A percentile compares a stretch with the other conserved stretches of the same genome.
These are phyloP conservation scores for Hypericum androsaemum DNA, from an alignment of 345 rosid species.

Conservation along the genomic window DNA sequence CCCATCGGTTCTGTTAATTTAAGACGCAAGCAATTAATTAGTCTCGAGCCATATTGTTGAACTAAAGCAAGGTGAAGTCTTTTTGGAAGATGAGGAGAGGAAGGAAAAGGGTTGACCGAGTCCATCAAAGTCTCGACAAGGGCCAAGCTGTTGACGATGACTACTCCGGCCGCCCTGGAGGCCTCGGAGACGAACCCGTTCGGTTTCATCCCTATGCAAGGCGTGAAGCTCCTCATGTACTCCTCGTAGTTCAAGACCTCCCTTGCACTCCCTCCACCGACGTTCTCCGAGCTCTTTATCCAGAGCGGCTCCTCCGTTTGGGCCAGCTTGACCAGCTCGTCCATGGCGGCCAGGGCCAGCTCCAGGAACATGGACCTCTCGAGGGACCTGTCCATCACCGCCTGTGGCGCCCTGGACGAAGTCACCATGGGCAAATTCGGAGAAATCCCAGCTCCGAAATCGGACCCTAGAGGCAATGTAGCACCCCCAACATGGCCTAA, in stretches of 20 bases:
- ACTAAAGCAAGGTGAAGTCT: neutral
- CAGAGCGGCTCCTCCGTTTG: constrained; percentile 75
- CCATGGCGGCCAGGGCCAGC: constrained; percentile 78
- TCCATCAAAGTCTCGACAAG: constrained; percentile 93
- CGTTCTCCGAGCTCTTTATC: constrained; percentile 40
- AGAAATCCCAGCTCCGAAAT: constrained; percentile 44
- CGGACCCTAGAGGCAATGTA: constrained; percentile 40
- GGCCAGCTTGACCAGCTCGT: constrained; percentile 74
- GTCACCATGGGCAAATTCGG: constrained; percentile 24
- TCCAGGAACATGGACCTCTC: constrained; percentile 73
- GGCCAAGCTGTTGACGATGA: constrained; percentile 79
- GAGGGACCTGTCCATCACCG: constrained; percentile 35
- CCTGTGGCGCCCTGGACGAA: constrained; percentile 27
- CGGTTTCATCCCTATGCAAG: constrained; percentile 63
- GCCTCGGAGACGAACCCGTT: constrained; percentile 72
- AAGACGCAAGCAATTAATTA: neutral
- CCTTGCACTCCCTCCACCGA: constrained; percentile 26
- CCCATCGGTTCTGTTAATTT: constrained; percentile 65
- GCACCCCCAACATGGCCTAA: constrained; percentile 23
- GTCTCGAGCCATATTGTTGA: neutral
- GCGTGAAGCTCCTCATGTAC: constrained; percentile 43
- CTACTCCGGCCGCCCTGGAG: constrained; percentile 74
- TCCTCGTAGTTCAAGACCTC: constrained; percentile 61
- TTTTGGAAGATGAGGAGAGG: neutral
- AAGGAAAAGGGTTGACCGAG: constrained; percentile 40